Evolutionary conservation across 805 yeast genomes (phyloP).

Genomic region (Zygosaccharomyces pseudorouxii): DNA sequence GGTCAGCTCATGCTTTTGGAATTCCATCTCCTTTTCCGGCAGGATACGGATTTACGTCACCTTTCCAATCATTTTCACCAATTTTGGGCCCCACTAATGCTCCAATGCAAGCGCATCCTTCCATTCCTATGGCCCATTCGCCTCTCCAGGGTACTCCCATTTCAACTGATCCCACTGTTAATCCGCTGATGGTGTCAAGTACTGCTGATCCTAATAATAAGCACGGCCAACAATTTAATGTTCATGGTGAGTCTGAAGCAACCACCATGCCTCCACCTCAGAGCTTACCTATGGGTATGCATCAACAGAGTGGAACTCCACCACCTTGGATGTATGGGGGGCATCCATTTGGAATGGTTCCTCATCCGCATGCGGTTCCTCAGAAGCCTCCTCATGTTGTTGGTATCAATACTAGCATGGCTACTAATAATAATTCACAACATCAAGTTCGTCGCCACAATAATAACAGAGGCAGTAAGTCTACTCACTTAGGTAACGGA

Average conservation of each 20-base stretch:
- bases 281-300: slow-evolving; percentile 14
- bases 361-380: slow-evolving; percentile 25
- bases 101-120: slow-evolving; percentile 23
- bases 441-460: slow-evolving; percentile 13
- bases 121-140: slow-evolving; percentile 18
- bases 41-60: slow-evolving; percentile 33
- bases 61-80: slow-evolving; percentile 35
- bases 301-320: slow-evolving; percentile 24
- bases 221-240: background rate
- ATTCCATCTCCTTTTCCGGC: slow-evolving; percentile 32
- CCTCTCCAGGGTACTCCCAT: slow-evolving; percentile 16
- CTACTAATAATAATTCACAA: slow-evolving; percentile 11
- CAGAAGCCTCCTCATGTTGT: slow-evolving; percentile 20
- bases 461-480: slow-evolving; percentile 25
- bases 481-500: slow-evolving; percentile 11
- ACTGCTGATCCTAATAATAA: slow-evolving; percentile 1
- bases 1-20: slow-evolving; percentile 22
- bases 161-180: slow-evolving; percentile 4
- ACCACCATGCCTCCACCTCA: slow-evolving; percentile 6
- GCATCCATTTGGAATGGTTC: slow-evolving; percentile 31
- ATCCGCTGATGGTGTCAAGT: background rate
- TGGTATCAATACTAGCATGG: slow-evolving; percentile 8
- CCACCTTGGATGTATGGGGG: slow-evolving; percentile 35
- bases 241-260: background rate
- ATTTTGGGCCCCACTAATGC: slow-evolving; percentile 26